These are phyloP conservation scores for Trametes cingulata DNA, from an alignment of 768 basidiomycete genomes.

Conservation along the genomic window DNA sequence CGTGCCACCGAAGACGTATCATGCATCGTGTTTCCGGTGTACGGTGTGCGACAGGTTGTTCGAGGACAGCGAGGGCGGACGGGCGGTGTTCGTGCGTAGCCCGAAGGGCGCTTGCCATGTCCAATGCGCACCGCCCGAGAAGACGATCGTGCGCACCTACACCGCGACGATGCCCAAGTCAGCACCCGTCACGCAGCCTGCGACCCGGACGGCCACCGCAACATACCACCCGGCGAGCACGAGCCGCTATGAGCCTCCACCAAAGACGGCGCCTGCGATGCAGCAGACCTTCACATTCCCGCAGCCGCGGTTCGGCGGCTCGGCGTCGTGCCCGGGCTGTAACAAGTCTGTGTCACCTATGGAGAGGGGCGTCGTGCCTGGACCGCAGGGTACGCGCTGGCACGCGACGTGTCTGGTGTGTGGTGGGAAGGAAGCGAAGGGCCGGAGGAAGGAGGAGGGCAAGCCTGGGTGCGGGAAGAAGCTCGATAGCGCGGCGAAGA, in stretches of 20 bases:
- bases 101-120: conserved; percentile 69
- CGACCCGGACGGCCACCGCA: conserved; percentile 26
- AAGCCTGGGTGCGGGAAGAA: conserved; percentile 82
- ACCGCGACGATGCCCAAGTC: conserved; percentile 19
- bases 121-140: conserved; percentile 50
- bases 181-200: conserved; percentile 10
- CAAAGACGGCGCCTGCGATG: conserved; percentile 39
- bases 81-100: conserved; percentile 70
- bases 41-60: conserved; percentile 63
- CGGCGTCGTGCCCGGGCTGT: conserved; percentile 74
- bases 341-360: conserved; percentile 71
- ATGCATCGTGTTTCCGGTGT: conserved; percentile 77
- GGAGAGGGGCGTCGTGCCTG: conserved; percentile 85
- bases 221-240: conserved; percentile 32
- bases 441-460: conserved; percentile 51
- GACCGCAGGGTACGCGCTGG: conserved; percentile 82
- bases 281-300: conserved; percentile 37
- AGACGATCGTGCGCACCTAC: conserved; percentile 37
- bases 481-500: conserved; percentile 81
- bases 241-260: conserved; percentile 43
- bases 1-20: conserved; percentile 60
- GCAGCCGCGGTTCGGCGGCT: conserved; percentile 54
- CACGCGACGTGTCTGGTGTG: conserved; percentile 77
- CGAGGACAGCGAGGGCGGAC: conserved; percentile 58
- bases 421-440: conserved; percentile 61